Evolutionary conservation across 345 rosid genomes (phyloP).

Genomic region (Rhizophora apiculata): DNA sequence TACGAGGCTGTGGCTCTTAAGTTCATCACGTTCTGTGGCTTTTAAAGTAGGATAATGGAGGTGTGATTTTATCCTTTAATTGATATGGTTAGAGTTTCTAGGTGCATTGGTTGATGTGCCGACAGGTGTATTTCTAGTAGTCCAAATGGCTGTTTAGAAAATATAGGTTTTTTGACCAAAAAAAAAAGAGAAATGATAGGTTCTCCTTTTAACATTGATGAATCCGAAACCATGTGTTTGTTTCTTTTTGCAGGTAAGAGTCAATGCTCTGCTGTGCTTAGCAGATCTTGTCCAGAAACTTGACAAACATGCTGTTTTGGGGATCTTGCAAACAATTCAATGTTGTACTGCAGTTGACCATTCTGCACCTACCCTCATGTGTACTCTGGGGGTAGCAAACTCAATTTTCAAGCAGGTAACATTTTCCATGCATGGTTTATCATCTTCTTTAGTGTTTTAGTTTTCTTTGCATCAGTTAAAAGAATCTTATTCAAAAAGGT

Average conservation of each 20-base stretch:
- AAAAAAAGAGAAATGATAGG: too few species aligned
- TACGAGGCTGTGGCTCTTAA: not conserved
- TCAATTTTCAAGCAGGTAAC: constrained; percentile 82
- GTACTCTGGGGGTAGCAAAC: constrained; percentile 89
- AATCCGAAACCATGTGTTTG: constrained; percentile 16
- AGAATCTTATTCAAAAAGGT: constrained; percentile 5
- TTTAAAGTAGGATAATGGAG: not conserved
- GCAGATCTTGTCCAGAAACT: constrained; percentile 68
- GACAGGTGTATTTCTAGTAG: too few species aligned
- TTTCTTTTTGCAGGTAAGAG: constrained; percentile 69
- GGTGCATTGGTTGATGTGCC: too few species aligned
- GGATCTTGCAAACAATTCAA: constrained; percentile 79
- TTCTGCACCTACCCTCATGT: constrained; percentile 96
- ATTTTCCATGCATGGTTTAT: not conserved
- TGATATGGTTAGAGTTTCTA: too few species aligned
- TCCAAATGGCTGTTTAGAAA: too few species aligned
- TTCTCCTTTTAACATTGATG: not conserved
- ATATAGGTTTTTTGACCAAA: too few species aligned
- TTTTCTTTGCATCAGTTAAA: not conserved
- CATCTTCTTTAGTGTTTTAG: constrained; percentile 10
- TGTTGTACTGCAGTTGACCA: constrained; percentile 94
- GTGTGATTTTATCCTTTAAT: too few species aligned
- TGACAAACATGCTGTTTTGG: constrained; percentile 69
- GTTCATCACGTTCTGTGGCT: not conserved
- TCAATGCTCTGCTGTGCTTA: constrained; percentile 85